Conservation (phyloP, 352 stramenopile species). For the Globisporangium megalacanthum region DNA sequence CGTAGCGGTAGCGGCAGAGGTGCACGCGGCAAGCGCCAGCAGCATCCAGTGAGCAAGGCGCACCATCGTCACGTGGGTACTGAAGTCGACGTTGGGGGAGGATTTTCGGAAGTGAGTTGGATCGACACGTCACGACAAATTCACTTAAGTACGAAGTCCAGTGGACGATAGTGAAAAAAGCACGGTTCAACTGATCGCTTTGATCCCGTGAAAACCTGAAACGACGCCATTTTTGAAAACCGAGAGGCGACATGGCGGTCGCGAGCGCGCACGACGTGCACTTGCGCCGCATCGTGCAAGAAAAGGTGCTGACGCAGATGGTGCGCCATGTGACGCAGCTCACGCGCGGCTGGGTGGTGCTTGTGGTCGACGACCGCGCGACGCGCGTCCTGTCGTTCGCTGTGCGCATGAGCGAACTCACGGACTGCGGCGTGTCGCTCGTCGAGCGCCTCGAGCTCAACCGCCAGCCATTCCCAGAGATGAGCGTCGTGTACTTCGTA, state of each 20-base stretch:
- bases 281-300: slow-evolving; percentile 71
- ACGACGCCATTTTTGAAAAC: neutral
- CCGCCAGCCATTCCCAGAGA: slow-evolving; percentile 94
- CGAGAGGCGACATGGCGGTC: slow-evolving; percentile 10
- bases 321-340: slow-evolving; percentile 74
- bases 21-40: slow-evolving; percentile 29
- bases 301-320: slow-evolving; percentile 80
- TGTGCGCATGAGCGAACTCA: slow-evolving; percentile 98
- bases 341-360: slow-evolving; percentile 83
- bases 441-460: slow-evolving; percentile 95
- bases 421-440: slow-evolving; percentile 95
- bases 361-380: slow-evolving; percentile 94
- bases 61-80: slow-evolving; percentile 20
- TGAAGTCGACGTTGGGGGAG: neutral
- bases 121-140: neutral
- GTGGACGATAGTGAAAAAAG: neutral
- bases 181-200: too few relatives aligned
- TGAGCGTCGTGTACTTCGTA: slow-evolving; percentile 96
- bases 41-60: slow-evolving; percentile 30
- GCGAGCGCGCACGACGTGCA: slow-evolving; percentile 53
- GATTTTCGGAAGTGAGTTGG: neutral
- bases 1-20: slow-evolving; percentile 23
- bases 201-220: neutral
- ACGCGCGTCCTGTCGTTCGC: slow-evolving; percentile 92
- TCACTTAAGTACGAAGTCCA: neutral